A percentile compares a stretch with the other conserved stretches of the same genome.
phyloP scores from a whole-genome alignment of 768 basidiomycete genomes.

The Dacryopinax primogenitus region DNA sequence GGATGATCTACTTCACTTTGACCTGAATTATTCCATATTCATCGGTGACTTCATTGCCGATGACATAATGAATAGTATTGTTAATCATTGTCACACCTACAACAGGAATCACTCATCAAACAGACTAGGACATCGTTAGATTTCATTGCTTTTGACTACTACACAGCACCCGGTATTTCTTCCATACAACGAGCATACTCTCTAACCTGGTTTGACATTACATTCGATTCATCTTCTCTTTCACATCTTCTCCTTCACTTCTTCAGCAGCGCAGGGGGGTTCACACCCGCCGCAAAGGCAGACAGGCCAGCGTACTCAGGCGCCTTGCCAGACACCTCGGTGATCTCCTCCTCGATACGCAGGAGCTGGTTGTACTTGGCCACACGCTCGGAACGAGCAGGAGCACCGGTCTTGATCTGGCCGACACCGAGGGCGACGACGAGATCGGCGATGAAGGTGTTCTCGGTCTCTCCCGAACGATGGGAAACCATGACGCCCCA shows the following conservation, averaged over 20 bases:
- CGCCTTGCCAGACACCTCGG: slow-evolving; percentile 33
- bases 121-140: slow-evolving; percentile 7
- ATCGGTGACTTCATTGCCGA: no score
- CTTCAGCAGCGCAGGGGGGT: slow-evolving; percentile 57
- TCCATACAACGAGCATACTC: background rate
- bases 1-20: no score
- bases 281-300: slow-evolving; percentile 66
- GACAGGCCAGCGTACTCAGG: slow-evolving; percentile 61
- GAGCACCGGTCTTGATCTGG: slow-evolving; percentile 98
- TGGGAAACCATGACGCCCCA: slow-evolving; percentile 99
- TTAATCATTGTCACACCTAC: no score
- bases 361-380: slow-evolving; percentile 82
- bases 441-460: slow-evolving; percentile 91
- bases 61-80: no score
- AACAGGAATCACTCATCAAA: no score
- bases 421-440: slow-evolving; percentile 84
- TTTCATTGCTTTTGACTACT: slow-evolving; percentile 10
- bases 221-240: background rate
- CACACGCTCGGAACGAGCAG: slow-evolving; percentile 89
- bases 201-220: background rate
- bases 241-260: slow-evolving; percentile 33
- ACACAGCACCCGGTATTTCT: background rate
- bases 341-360: slow-evolving; percentile 82
- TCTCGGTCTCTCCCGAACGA: slow-evolving; percentile 97
- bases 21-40: no score